Evolutionary conservation across 345 rosid genomes (phyloP), one percentile per base, ranked within the genome.

Genomic region (Sonneratia caseolaris): DNA sequence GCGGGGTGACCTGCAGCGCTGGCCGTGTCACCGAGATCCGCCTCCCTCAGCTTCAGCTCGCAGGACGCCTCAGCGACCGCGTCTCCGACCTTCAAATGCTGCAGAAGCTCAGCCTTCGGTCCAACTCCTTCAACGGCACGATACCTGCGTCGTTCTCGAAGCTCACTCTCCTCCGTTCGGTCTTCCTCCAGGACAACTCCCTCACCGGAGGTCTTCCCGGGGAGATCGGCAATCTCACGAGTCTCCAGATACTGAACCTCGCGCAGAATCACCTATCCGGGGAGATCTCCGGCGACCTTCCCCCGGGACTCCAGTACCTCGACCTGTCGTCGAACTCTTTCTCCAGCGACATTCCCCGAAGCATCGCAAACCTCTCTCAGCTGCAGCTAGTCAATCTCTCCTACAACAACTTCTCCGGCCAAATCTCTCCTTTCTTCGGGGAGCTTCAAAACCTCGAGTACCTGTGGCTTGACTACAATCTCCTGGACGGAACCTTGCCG

Each of bases 121-220:
- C 96, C 0, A 95, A 91, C 88, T 81, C 74, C 37, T 75, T 94
- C 76, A 89, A 88, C 75, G 96, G 97, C 69, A 83, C 87, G 4
- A 81, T 94, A 56, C 99, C 97, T 70, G 27, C 83, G 35, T 83
- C 93, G 3, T 84, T 91, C 72, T 82, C 93, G 10, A 82, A 83
- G 82, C 89, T 95, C 87, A 79, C 86, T 45, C 86, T 86, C 78
- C 81, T 95, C 4, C 87, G 87, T 53, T 71, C 93, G 59, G 80
- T 92, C 36, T 95, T 85, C 79, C 82, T 95, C 57, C 96, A 95
- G 83, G 84, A 89, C 75, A 95, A 95, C 89, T 88, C 92, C 21
- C 81, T 92, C 82, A 82, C 93, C 82, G 99, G 97, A n/a, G 73
- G 70, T 24, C 80, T 95, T 7, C 97, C 99, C 1, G 68, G 67